Evolutionary conservation across 2,329 filamentous ascomycete genomes (phyloP), one percentile per base, ranked within the genome.

Genomic region (Colletotrichum musicola): DNA sequence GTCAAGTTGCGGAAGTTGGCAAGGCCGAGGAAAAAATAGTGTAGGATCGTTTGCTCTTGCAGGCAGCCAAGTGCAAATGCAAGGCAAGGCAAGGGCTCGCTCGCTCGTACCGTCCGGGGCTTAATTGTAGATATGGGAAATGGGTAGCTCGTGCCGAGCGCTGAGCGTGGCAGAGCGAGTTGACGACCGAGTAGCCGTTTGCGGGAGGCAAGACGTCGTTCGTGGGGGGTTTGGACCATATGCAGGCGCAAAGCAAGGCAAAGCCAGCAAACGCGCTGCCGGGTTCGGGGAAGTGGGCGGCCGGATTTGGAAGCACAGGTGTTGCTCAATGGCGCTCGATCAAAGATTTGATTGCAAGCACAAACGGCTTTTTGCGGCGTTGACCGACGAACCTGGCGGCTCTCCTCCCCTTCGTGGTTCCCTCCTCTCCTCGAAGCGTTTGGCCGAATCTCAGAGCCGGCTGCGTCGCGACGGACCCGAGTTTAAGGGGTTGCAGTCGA

Each of bases 401-500:
- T 50, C 13, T n/a, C 44, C n/a, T 9, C n/a, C 42, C 49, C 65
- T 60, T 61, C 62, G 60, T 61, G 55, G 60, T 68, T 61, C n/a
- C 65, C 62, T 30, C 62, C 65, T 68, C 55, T 60, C 55, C 30
- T 30, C 42, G 25, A 47, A 12, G n/a, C 12, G 44, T 42, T 47
- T 50, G 51, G 44, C 35, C 35, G 44, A 25, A 50, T 53, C 35
- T 62, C 20, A 65, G 18, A 35, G 44, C 51, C 49, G 42, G 55
- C 30, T 49, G 49, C 27, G 55, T 60, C 44, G 62, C 65, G 55
- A 51, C 50, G 54, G 42, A n/a, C 51, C 54, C 62, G 50, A 55
- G 65, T 60, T 68, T 65, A 65, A 68, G 65, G 65, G 65, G 65
- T 60, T 65, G 65, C 62, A 50, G 62, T 30, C 47, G 64, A 35